These are phyloP conservation scores for Grigorovia transvaalensis DNA, from an alignment of 805 yeast genomes.

Conservation along the genomic window DNA sequence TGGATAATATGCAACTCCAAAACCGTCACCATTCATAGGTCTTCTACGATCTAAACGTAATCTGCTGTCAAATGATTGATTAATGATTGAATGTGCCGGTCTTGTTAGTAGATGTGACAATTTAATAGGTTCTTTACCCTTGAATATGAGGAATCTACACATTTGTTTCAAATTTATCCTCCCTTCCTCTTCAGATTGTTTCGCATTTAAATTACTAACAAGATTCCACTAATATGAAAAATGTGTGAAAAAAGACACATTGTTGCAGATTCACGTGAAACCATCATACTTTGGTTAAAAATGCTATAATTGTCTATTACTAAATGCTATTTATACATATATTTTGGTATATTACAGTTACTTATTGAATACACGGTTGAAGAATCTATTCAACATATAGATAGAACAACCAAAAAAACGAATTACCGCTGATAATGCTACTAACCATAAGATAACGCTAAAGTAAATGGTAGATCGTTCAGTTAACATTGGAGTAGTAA, in stretches of 20 bases:
- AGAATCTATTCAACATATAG: conserved; percentile 37
- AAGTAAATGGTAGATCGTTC: conserved; percentile 57
- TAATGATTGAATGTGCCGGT: conserved; percentile 95
- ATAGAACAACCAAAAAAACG: conserved; percentile 66
- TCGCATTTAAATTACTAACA: not conserved
- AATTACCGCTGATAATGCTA: conserved; percentile 79
- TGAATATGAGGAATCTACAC: conserved; percentile 90
- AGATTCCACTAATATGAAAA: no score
- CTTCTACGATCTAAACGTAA: conserved; percentile 76
- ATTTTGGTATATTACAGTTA: not conserved
- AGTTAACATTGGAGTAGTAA: conserved; percentile 18
- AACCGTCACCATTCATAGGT: conserved; percentile 97
- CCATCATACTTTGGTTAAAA: not conserved
- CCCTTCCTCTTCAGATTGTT: no score
- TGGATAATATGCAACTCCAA: conserved; percentile 90
- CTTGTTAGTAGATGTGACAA: conserved; percentile 79
- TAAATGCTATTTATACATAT: not conserved
- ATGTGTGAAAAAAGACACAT: not conserved
- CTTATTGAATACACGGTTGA: conserved; percentile 14
- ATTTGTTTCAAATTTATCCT: conserved; percentile 33
- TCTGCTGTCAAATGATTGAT: conserved; percentile 88
- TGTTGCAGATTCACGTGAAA: not conserved
- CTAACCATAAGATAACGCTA: conserved; percentile 84
- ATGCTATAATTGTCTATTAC: not conserved
- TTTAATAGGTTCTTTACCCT: conserved; percentile 81